Evolutionary conservation across 192 early-diverging fungal genomes (phyloP), one percentile per base, ranked within the genome.

Genomic region (Coemansia sp.): DNA sequence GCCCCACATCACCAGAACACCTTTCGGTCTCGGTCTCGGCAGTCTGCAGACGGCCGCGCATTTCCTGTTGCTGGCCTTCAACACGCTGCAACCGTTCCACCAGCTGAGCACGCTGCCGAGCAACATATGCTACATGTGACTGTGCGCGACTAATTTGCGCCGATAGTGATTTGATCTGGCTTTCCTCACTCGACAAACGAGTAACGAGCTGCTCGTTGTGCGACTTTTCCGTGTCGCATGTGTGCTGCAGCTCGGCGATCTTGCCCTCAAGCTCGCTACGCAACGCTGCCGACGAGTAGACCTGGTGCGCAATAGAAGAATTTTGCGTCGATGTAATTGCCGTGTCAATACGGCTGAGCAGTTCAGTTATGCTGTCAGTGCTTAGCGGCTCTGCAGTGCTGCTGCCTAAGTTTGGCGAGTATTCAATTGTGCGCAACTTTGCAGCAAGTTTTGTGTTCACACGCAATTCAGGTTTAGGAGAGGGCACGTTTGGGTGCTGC

Each of bases 351-450:
- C 62, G 68, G 31, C 68, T 40, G 5, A 77, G 58, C 36, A 77
- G 68, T 48, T 71, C 74, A 0, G 68, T 65, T 1, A 77, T 59
- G 59, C 67, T 70, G 49, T 75, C 73, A 0, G 68, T 65, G 64
- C 68, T 67, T 3, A 54, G 37, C 17, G 58, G 58, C 58, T 62
- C 55, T 34, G 31, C 31, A 34, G 31, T 34, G 38, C 36, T 48
- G 31, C 47, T 63, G 4, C 50, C 26, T 4, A 12, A 24, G 6
- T 20, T 25, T 17, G 31, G 52, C 21, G 52, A n/a, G 52, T 28
- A 5, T 15, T 47, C 21, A 10, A 20, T 42, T 36, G 61, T 24
- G 57, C 46, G 24, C 20, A 38, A 46, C 12, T 24, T 46, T 17
- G 53, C 37, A 2, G 64, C 57, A 2, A 66, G 64, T 37, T 66